These are phyloP conservation scores for Fusarium nurragi DNA, from an alignment of 2,329 filamentous ascomycete species.

Conservation along the genomic window DNA sequence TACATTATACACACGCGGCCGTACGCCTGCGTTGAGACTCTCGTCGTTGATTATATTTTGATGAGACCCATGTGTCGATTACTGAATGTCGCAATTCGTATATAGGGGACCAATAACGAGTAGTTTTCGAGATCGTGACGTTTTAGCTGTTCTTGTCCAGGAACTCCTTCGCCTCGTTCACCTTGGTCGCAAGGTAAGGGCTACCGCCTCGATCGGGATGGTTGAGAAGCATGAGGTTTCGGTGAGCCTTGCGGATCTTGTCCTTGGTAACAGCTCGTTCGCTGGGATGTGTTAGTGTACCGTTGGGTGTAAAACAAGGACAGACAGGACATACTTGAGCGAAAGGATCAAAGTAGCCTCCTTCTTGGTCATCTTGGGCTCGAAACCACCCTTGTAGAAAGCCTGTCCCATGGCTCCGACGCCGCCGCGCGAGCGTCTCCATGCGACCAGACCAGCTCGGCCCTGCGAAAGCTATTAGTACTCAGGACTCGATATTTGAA, in stretches of 20 bases:
- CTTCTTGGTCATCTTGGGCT: slow-evolving; percentile 89
- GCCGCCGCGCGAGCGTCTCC: slow-evolving; percentile 81
- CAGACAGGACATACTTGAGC: slow-evolving; percentile 71
- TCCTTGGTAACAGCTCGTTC: slow-evolving; percentile 91
- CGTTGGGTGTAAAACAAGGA: background rate
- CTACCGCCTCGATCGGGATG: slow-evolving; percentile 97
- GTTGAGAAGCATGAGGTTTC: slow-evolving; percentile 95
- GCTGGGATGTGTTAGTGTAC: slow-evolving; percentile 56
- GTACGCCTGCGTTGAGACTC: slow-evolving; percentile 19
- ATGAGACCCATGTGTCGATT: background rate
- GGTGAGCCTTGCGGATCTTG: slow-evolving; percentile 93
- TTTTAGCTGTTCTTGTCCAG: slow-evolving; percentile 73
- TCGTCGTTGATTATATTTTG: slow-evolving; percentile 22
- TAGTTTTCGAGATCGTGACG: slow-evolving; percentile 15
- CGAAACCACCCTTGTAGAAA: slow-evolving; percentile 99
- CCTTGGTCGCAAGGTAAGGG: slow-evolving; percentile 95
- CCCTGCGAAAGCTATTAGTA: slow-evolving; percentile 65
- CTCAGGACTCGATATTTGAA: background rate
- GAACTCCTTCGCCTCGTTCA: slow-evolving; percentile 98
- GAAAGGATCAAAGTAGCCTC: slow-evolving; percentile 93
- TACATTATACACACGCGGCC: slow-evolving; percentile 48
- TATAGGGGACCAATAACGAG: background rate
- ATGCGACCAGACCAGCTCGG: slow-evolving; percentile 89
- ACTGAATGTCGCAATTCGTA: background rate
- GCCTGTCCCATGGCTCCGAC: slow-evolving; percentile 85